Percentiles rank a stretch among this genome's conserved stretches.
Conservation (phyloP, 108 stramenopile genomes). For the Pseudonitzschia pungens region DNA sequence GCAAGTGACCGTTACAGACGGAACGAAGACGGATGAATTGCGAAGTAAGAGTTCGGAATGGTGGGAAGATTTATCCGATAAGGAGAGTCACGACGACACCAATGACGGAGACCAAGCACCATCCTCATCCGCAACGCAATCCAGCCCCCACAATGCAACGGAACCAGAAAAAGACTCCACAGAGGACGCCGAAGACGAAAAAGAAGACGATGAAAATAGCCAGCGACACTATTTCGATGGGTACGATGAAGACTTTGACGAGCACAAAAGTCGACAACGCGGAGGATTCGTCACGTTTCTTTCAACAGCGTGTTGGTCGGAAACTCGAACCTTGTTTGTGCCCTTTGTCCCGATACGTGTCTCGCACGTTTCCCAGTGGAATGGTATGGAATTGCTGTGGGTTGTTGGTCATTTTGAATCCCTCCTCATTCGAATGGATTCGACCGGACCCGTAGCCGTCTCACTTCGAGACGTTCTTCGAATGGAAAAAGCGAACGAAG, state of each 20-base stretch:
- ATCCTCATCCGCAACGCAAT: neutral
- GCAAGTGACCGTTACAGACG: neutral
- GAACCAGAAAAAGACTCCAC: neutral
- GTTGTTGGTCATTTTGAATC: conserved; percentile 50
- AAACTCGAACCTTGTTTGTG: conserved; percentile 65
- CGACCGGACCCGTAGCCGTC: conserved; percentile 25
- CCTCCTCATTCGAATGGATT: conserved; percentile 39
- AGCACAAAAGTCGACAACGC: neutral
- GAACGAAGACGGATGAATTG: neutral
- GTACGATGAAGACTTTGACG: neutral
- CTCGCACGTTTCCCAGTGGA: conserved; percentile 55
- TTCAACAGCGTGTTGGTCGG: conserved; percentile 59
- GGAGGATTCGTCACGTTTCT: conserved; percentile 82
- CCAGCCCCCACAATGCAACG: neutral
- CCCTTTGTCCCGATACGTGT: conserved; percentile 63
- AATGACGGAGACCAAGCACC: neutral
- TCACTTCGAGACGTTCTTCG: neutral
- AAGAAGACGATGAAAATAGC: conserved; percentile 2
- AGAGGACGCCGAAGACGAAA: neutral
- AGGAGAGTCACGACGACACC: neutral
- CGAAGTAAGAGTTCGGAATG: neutral
- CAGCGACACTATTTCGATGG: conserved; percentile 5
- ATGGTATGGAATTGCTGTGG: conserved; percentile 55
- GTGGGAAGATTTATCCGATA: neutral
- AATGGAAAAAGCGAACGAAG: neutral